Percentiles rank a stretch among this genome's conserved stretches.
Evolutionary conservation across 352 stramenopile species (phyloP).

Genomic region (Pythium aristosporum): DNA sequence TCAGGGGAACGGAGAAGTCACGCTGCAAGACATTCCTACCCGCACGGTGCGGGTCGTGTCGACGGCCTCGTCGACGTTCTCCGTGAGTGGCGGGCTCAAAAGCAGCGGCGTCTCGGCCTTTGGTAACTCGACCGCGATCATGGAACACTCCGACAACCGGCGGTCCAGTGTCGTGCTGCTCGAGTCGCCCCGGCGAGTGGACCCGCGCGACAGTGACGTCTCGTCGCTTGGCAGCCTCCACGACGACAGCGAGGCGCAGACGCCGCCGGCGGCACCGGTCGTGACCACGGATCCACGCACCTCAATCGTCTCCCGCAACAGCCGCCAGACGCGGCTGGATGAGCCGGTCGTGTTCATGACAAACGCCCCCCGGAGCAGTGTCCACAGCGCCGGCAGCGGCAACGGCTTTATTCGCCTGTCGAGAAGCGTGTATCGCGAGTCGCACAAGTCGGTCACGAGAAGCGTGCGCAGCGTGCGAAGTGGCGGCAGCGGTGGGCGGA

Average conservation of each 20-base stretch:
- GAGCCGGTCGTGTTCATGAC: too few relatives aligned
- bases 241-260: conserved; percentile 1
- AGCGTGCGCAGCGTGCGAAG: too few relatives aligned
- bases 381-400: too few relatives aligned
- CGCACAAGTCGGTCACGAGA: too few relatives aligned
- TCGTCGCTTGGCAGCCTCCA: conserved; percentile 24
- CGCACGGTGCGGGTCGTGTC: neutral
- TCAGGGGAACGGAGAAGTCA: too few relatives aligned
- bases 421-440: too few relatives aligned
- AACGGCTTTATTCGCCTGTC: too few relatives aligned
- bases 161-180: conserved; percentile 14
- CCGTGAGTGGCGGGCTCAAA: neutral
- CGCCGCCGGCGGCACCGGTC: neutral
- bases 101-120: neutral
- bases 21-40: neutral
- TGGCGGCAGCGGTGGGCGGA: neutral
- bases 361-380: too few relatives aligned
- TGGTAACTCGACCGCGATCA: neutral
- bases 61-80: conserved; percentile 15
- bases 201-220: conserved; percentile 2
- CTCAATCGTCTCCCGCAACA: too few relatives aligned
- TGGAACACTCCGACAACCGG: conserved; percentile 1
- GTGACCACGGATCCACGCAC: too few relatives aligned
- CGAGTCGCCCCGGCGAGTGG: neutral
- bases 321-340: too few relatives aligned